These are phyloP conservation scores for Eudorina sp. DNA, from an alignment of 139 green algal species.

Conservation along the genomic window DNA sequence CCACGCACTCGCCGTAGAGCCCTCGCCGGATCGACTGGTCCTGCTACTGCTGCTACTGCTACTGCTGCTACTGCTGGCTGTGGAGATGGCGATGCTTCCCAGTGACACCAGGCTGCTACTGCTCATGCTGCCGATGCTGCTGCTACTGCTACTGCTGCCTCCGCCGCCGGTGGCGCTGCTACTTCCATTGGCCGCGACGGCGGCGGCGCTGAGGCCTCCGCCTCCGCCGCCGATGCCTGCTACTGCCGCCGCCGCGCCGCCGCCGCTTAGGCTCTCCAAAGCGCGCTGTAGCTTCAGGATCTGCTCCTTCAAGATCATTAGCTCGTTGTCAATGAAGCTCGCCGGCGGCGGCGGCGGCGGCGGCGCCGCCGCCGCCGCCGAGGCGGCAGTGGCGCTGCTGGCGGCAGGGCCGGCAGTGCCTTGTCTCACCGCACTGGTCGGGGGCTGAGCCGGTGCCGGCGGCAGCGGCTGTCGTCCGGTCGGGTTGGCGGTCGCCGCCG, in stretches of 20 bases:
- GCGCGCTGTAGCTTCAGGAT: slow-evolving; percentile 39
- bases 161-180: background rate
- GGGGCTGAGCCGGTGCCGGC: background rate
- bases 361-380: background rate
- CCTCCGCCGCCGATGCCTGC: background rate
- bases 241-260: background rate
- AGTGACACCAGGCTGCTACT: slow-evolving; percentile 3
- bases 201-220: background rate
- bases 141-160: background rate
- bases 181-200: background rate
- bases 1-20: background rate
- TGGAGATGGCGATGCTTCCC: background rate
- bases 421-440: no score
- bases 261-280: background rate
- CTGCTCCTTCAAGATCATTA: slow-evolving; percentile 23
- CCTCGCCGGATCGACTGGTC: background rate
- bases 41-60: background rate
- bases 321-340: slow-evolving; percentile 20
- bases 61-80: background rate
- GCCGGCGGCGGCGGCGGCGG: background rate
- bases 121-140: background rate
- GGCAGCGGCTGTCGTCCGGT: background rate
- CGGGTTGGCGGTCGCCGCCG: no score
- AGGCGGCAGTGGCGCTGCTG: background rate
- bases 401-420: no score